Evolutionary conservation across 2,329 filamentous ascomycete genomes (phyloP), one percentile per base, ranked within the genome.

Genomic region (Whalleya microplaca): DNA sequence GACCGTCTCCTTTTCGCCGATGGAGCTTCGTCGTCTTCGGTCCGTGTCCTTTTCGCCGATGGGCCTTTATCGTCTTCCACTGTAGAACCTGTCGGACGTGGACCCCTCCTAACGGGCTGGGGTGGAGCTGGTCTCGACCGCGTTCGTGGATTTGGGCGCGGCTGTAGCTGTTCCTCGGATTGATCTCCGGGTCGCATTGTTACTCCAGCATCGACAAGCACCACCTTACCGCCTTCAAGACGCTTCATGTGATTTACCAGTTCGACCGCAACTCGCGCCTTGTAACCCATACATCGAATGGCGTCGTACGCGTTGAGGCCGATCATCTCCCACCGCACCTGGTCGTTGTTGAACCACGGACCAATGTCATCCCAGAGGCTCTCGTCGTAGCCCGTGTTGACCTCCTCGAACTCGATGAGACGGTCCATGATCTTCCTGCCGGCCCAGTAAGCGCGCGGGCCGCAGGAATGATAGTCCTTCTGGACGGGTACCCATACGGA

Each of bases 311-410:
- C 64, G 45, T 55, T 59, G 9, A 59, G 53, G 19, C 66, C 64
- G 8, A 62, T 62, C 67, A 70, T 70, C 58, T 70, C 66, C 48
- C 57, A 62, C 29, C 67, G 63, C 27, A 64, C 58, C 3, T 59
- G 51, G 6, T 63, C 50, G 2, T 62, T 49, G 48, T 68, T 59
- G 27, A 67, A 64, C 62, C 62, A 69, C 18, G 63, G 63, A 21
- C 47, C 53, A 9, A 65, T 20, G 1, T 51, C 45, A 3, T 20
- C 8, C 64, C 64, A 69, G 20, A 69, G 21, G 1, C 5, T 32
- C 5, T 60, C 56, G n/a, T 53, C 2, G 21, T 64, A 61, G 6
- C 8, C 3, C 0, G 8, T 2, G 0, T 27, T 44, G 0, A n/a
- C 9, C 46, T 56, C 58, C 16, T 56, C n/a, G 2, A 58, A 18